These are phyloP conservation scores for Leptosphaerulina australis DNA, from an alignment of 2,329 filamentous ascomycete species.

Conservation along the genomic window DNA sequence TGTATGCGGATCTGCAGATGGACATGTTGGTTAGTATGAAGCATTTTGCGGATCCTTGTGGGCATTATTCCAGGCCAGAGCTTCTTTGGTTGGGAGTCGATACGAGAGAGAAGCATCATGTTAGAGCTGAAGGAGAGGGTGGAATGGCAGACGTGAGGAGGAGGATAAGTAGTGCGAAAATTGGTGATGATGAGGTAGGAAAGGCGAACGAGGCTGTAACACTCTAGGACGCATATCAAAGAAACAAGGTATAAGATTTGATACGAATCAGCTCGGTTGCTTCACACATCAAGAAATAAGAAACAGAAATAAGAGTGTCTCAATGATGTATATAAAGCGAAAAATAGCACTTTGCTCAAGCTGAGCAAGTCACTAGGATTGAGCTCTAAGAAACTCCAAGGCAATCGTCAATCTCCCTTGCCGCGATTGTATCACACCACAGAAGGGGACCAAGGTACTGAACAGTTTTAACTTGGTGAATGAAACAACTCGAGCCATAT, in stretches of 20 bases:
- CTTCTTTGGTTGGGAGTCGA: conserved; percentile 58
- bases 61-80: conserved; percentile 60
- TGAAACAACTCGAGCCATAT: no score
- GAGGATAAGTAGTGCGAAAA: background rate
- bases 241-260: background rate
- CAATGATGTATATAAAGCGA: no score
- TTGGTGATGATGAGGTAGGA: background rate
- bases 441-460: no score
- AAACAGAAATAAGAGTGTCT: no score
- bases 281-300: no score
- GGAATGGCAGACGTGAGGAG: background rate
- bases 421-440: no score
- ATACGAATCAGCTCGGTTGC: no score
- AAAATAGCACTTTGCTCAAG: no score
- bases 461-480: no score
- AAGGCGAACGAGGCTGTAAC: conserved; percentile 1
- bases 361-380: no score
- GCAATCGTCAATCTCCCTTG: no score
- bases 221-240: background rate
- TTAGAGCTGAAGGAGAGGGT: conserved; percentile 21
- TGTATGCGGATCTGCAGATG: conserved; percentile 60
- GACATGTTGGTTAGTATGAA: conserved; percentile 50
- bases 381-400: no score
- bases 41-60: conserved; percentile 54
- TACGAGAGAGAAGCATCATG: conserved; percentile 38